Evolutionary conservation across 2,329 filamentous ascomycete genomes (phyloP).

Genomic region (Cladosporium austrohemisphaericum): DNA sequence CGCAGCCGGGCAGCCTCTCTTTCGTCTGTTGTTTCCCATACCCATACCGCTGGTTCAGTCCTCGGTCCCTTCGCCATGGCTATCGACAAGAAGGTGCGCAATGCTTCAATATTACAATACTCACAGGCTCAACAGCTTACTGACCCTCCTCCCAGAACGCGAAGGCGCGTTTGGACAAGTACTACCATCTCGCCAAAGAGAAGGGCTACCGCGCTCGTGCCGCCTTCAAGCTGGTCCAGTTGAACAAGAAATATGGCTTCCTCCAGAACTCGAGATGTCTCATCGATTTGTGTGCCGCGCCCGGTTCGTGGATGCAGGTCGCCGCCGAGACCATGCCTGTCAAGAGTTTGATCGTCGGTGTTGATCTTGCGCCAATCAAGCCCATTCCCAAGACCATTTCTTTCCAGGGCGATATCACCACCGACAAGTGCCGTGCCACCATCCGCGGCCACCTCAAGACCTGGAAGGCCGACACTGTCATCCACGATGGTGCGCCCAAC

Average conservation of each 20-base stretch:
- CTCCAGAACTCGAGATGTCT: slow-evolving; percentile 94
- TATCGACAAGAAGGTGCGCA: slow-evolving; percentile 80
- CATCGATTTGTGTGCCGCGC: slow-evolving; percentile 94
- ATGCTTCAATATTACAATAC: slow-evolving; percentile 13
- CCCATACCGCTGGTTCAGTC: slow-evolving; percentile 4
- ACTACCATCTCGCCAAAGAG: slow-evolving; percentile 97
- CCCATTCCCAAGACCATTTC: slow-evolving; percentile 89
- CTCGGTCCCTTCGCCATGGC: slow-evolving; percentile 59
- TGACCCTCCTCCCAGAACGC: slow-evolving; percentile 57
- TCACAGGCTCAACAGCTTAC: slow-evolving; percentile 29
- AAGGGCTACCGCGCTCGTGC: slow-evolving; percentile 95
- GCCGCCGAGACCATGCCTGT: slow-evolving; percentile 91
- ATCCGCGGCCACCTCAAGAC: slow-evolving; percentile 88
- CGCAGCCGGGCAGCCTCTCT: too few species aligned
- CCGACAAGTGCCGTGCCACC: slow-evolving; percentile 88
- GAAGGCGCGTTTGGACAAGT: slow-evolving; percentile 97
- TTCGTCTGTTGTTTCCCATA: not conserved
- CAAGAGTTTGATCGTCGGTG: slow-evolving; percentile 85
- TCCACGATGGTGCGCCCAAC: slow-evolving; percentile 96
- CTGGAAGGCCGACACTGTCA: slow-evolving; percentile 91
- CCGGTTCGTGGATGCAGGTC: slow-evolving; percentile 95
- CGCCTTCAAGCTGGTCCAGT: slow-evolving; percentile 94
- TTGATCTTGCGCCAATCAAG: slow-evolving; percentile 93
- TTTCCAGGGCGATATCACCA: slow-evolving; percentile 97
- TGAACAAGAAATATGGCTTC: slow-evolving; percentile 99